Base-by-base conservation (phyloP, 2,329 filamentous ascomycete genomes). In the Cadophora luteo-olivacea region DNA sequence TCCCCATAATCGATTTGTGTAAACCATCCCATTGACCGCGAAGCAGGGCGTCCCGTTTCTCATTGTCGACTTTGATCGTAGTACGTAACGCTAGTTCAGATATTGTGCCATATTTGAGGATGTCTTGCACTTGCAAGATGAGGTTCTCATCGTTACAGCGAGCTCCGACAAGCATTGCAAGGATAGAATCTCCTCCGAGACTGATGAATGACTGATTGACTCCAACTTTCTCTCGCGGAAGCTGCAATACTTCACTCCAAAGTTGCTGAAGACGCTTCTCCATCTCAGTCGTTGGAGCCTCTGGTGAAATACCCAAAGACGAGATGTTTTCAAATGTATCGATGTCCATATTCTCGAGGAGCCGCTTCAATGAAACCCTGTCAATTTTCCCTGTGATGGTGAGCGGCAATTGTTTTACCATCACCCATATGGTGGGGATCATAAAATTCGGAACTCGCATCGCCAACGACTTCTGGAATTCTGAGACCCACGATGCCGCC, bases 161-260 rank as follows among this genome's bases (percentile, higher is more conserved):
- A 25, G 60, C 55, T 41, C 64, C 67, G 12, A 75, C 69, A 32
- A 70, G 68, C 69, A 76, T 75, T 3, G 73, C 74, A 7, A 69
- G 61, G 41, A 76, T 74, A 36, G 70, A 71, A 54, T 75, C 73
- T 6, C 73, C 73, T 4, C 73, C 73, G 9, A 74, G 58, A 48
- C 51, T 58, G 6, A 73, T 36, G 24, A 74, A 74, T n/a, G 68
- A 67, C 25, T 65, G 61, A 33, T 69, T 51, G 12, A 66, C 36
- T 38, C 60, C 65, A 4, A 72, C 48, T 52, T 71, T 68, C 32
- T 70, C 41, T 29, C 12, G 33, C 6, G 62, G 49, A 9, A 64
- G 6, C 4, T 57, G 4, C 36, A 64, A 45, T 8, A 64, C 62
- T 24, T 54, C 52, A 25, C 62, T 57, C 60, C 52, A 60, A 22